A percentile compares a stretch with the other conserved stretches of the same genome.
Evolutionary conservation across 176 grass and related monocot species (phyloP).

Genomic region (Eremochloa ophiuroides): DNA sequence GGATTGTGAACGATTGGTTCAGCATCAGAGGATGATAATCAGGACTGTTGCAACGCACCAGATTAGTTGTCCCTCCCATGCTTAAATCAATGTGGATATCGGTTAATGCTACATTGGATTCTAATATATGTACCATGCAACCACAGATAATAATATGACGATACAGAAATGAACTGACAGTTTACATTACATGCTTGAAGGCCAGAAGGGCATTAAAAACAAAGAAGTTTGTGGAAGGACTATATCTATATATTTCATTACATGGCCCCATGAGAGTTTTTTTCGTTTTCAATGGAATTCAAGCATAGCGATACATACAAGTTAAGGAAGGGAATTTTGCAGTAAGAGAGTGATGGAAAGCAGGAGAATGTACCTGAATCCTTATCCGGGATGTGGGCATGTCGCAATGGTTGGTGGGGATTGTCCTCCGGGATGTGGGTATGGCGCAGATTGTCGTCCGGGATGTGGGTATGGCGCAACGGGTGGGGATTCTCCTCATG

Average conservation of each 20-base stretch:
- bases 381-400: constrained; percentile 23
- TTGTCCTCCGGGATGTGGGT: constrained; percentile 28
- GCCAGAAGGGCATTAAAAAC: background rate
- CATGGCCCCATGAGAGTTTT: background rate
- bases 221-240: background rate
- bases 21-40: background rate
- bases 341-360: background rate
- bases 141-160: background rate
- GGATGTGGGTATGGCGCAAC: constrained; percentile 23
- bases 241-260: background rate
- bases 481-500: constrained; percentile 19
- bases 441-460: constrained; percentile 23
- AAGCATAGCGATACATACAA: background rate
- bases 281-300: background rate
- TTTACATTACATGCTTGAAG: background rate
- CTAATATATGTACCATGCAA: background rate
- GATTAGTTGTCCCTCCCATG: background rate
- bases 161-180: background rate
- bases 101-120: background rate
- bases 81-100: constrained; percentile 1
- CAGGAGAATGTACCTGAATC: constrained; percentile 25
- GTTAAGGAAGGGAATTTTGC: background rate
- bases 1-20: background rate
- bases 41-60: background rate
- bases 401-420: background rate